These are phyloP conservation scores for Blastobotrys persicus DNA, from an alignment of 1,139 yeast genomes.

Conservation along the genomic window DNA sequence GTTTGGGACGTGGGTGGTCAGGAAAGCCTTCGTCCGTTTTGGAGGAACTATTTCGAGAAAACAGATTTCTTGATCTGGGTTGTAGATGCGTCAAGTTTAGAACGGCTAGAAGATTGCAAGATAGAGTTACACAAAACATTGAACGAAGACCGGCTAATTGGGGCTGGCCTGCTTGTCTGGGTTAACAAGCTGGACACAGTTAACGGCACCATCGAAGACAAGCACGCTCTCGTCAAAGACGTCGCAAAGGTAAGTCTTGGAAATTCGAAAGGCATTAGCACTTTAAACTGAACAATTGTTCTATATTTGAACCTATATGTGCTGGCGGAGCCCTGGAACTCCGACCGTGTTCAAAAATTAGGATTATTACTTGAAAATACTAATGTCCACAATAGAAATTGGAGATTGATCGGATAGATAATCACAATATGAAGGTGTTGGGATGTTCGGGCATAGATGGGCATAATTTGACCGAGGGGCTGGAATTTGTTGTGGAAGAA, in stretches of 20 bases:
- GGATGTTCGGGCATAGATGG: constrained; percentile 61
- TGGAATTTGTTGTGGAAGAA: constrained; percentile 51
- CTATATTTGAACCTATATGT: too few relatives aligned
- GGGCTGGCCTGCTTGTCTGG: constrained; percentile 51
- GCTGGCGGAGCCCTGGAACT: too few relatives aligned
- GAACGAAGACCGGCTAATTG: constrained; percentile 64
- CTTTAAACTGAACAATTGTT: too few relatives aligned
- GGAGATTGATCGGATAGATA: constrained; percentile 44
- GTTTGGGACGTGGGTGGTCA: constrained; percentile 90
- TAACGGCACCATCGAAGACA: constrained; percentile 46
- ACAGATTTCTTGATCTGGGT: constrained; percentile 91
- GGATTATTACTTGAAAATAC: too few relatives aligned
- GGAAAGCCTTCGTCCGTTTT: constrained; percentile 68
- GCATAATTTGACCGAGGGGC: constrained; percentile 44
- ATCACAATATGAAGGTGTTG: constrained; percentile 46
- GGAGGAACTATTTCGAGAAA: constrained; percentile 88
- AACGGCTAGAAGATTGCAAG: constrained; percentile 63
- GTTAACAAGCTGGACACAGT: constrained; percentile 46
- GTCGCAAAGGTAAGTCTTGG: constrained; percentile 20
- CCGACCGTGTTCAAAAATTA: too few relatives aligned
- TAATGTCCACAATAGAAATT: constrained; percentile 40
- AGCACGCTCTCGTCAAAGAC: constrained; percentile 29
- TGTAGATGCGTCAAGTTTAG: constrained; percentile 65
- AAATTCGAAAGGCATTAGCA: constrained; percentile 33
- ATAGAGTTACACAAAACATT: constrained; percentile 61